Evolutionary conservation across 2,329 filamentous ascomycete genomes (phyloP).

Genomic region (Fusarium udum): DNA sequence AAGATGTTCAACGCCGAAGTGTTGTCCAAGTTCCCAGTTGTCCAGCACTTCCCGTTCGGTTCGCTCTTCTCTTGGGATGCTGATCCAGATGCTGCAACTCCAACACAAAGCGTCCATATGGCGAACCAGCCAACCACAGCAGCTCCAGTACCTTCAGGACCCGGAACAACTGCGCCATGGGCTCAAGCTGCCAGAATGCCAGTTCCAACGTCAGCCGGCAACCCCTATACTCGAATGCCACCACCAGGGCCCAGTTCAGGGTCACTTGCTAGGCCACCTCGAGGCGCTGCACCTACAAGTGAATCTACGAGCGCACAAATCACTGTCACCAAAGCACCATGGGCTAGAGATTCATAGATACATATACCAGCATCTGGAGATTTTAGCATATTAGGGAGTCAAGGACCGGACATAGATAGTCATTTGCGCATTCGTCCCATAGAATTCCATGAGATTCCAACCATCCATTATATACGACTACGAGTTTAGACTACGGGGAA

Average conservation of each 20-base stretch:
- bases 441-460: neutral
- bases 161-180: slow-evolving; percentile 57
- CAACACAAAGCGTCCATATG: slow-evolving; percentile 65
- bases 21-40: slow-evolving; percentile 93
- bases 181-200: slow-evolving; percentile 54
- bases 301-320: slow-evolving; percentile 52
- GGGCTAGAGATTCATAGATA: slow-evolving; percentile 50
- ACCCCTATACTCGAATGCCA: slow-evolving; percentile 52
- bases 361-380: neutral
- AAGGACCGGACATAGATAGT: slow-evolving; percentile 14
- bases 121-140: slow-evolving; percentile 59
- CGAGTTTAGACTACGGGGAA: neutral
- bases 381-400: slow-evolving; percentile 1
- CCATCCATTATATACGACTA: neutral
- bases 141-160: slow-evolving; percentile 30
- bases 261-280: slow-evolving; percentile 37
- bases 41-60: slow-evolving; percentile 93
- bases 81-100: slow-evolving; percentile 67
- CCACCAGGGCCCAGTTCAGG: slow-evolving; percentile 44
- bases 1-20: slow-evolving; percentile 99
- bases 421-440: slow-evolving; percentile 28
- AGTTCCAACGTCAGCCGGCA: slow-evolving; percentile 46
- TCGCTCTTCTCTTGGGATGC: slow-evolving; percentile 80
- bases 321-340: slow-evolving; percentile 57
- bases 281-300: slow-evolving; percentile 28